Evolutionary conservation across 352 stramenopile species (phyloP).

Genomic region (Phytophthora capsici): DNA sequence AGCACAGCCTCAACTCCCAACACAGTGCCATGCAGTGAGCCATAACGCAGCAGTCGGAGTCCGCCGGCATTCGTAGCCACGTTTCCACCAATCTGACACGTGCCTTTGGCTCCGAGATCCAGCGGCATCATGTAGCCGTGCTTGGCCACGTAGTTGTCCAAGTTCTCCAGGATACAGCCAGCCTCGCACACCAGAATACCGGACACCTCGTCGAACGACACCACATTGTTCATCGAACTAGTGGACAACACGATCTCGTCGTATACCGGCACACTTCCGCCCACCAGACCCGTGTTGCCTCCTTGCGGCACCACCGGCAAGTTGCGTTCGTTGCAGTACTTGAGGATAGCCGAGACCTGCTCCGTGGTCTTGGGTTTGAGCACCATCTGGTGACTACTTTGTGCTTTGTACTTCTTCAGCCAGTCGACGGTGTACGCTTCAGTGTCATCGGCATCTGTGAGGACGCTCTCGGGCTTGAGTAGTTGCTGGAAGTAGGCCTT

Average conservation of each 20-base stretch:
- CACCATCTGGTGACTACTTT: conserved; percentile 72
- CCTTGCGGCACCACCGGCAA: conserved; percentile 95
- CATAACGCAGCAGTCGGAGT: conserved; percentile 94
- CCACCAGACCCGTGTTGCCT: conserved; percentile 98
- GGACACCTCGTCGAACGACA: conserved; percentile 90
- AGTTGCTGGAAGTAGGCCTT: conserved; percentile 71
- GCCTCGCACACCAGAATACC: conserved; percentile 88
- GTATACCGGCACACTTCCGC: conserved; percentile 89
- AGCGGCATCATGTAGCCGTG: conserved; percentile 93
- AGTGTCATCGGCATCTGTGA: conserved; percentile 75
- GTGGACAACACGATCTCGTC: conserved; percentile 96
- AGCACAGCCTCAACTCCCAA: conserved; percentile 96
- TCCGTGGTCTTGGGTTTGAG: conserved; percentile 89
- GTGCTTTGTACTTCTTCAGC: conserved; percentile 85
- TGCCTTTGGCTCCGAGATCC: conserved; percentile 97
- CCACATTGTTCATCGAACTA: conserved; percentile 91
- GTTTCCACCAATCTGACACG: conserved; percentile 98
- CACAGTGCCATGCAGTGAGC: conserved; percentile 94
- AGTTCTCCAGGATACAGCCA: conserved; percentile 94
- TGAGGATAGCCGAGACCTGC: conserved; percentile 90
- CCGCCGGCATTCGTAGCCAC: conserved; percentile 96
- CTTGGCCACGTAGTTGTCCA: conserved; percentile 91
- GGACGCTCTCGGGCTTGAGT: conserved; percentile 64
- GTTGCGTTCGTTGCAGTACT: conserved; percentile 91
- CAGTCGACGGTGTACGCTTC: conserved; percentile 81